Base-by-base conservation (phyloP, 1,284 basidiomycete genomes). In the Trametes versicolor region DNA sequence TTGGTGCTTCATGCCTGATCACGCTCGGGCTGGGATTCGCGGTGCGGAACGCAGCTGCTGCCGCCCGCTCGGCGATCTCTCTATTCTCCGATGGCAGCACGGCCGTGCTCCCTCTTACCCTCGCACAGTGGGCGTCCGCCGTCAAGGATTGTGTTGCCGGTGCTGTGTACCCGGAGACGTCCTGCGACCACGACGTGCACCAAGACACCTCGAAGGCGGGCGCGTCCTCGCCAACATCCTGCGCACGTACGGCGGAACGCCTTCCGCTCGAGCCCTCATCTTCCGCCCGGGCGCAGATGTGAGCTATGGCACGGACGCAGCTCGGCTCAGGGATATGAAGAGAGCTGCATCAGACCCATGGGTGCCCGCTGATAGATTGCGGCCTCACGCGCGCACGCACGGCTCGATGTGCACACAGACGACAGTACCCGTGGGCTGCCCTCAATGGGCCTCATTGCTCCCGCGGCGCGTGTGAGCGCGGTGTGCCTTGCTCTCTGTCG, bases 1-100 rank as follows among this genome's bases (percentile, higher is more conserved):
- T 8, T 32, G 29, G 29, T 32, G 29, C 29, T 32, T 32, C 29
- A 32, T 32, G 29, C 8, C 29, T 32, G 29, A 32, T 32, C 29
- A 4, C 8, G 29, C 32, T 58, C 13, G 15, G 23, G 25, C 9
- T 32, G 36, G 37, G 57, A 48, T 58, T 58, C 49, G 34, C 50
- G 27, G 41, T 48, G 50, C 47, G 47, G 45, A 19, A n/a, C 9
- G 23, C 58, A 32, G 21, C 21, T 10, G 19, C 58, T 41, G 21
- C 21, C n/a, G 19, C 21, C 43, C 21, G 21, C 62, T 68, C 67
- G 67, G 67, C 63, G 62, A 68, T 68, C 67, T 68, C 67, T 68
- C 61, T 68, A 51, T 65, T 68, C 67, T 68, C 67, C 67, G 67
- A 68, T 47, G 37, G 45, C 45, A 27, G 45, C 3, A 17, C 41